These are phyloP conservation scores for Sequoiadendron giganteum DNA, from an alignment of 75 land plant species.

Conservation along the genomic window DNA sequence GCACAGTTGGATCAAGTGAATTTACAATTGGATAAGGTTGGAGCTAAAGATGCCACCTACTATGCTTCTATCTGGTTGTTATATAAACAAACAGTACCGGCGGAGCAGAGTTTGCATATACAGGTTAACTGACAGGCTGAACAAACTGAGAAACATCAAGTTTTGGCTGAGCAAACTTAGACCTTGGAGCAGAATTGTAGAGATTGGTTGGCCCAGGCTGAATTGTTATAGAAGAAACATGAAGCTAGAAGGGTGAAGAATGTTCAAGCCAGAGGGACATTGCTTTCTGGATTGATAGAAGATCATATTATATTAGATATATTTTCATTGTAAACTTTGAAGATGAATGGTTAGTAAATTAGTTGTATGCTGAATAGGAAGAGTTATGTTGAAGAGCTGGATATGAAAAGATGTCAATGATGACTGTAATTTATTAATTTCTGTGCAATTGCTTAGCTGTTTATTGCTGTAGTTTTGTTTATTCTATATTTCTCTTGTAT, in stretches of 20 bases:
- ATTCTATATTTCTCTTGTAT: background rate
- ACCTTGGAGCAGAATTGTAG: background rate
- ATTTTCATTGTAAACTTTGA: background rate
- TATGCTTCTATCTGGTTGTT: too few relatives aligned
- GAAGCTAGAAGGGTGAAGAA: background rate
- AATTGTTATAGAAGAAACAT: too few relatives aligned
- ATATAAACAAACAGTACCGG: background rate
- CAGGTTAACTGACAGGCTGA: background rate
- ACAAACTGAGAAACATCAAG: background rate
- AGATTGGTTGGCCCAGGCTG: too few relatives aligned
- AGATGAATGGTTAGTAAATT: background rate
- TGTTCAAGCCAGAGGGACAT: too few relatives aligned
- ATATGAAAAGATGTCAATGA: background rate
- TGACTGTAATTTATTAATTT: background rate
- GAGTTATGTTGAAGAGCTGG: background rate
- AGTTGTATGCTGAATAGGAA: background rate
- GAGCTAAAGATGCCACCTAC: too few relatives aligned
- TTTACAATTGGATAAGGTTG: too few relatives aligned
- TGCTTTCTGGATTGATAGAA: background rate
- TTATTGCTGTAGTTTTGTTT: background rate
- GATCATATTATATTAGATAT: too few relatives aligned
- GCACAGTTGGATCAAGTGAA: too few relatives aligned
- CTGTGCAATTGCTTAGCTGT: background rate
- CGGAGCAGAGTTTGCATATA: background rate
- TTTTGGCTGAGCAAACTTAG: background rate